Evolutionary conservation across 768 basidiomycete genomes (phyloP).

Genomic region (Tricholoma sp.): DNA sequence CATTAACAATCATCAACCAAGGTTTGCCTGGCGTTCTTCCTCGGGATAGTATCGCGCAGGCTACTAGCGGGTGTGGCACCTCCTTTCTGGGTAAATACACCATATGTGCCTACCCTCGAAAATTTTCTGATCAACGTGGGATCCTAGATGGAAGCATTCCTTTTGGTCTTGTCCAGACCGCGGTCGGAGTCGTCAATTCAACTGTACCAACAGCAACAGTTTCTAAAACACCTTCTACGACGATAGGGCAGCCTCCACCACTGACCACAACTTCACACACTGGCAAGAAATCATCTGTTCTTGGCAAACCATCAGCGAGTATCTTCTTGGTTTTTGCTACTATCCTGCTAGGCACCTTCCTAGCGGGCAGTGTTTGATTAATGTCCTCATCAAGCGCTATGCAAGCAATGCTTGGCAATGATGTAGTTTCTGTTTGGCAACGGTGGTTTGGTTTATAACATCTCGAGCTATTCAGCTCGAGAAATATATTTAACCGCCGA

Average conservation of each 20-base stretch:
- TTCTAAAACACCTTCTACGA: constrained; percentile 1
- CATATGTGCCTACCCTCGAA: not conserved
- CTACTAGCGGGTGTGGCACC: constrained; percentile 31
- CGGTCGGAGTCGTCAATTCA: constrained; percentile 1
- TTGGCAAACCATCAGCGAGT: constrained; percentile 3
- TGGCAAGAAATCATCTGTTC: constrained; percentile 10
- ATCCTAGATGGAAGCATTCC: constrained; percentile 17
- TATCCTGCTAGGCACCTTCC: not conserved
- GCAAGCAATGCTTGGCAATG: not conserved
- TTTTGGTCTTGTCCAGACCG: constrained; percentile 10
- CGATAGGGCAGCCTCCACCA: constrained; percentile 3
- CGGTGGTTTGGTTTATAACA: not conserved
- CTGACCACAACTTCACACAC: constrained; percentile 1
- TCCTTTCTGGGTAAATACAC: constrained; percentile 33
- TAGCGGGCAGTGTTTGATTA: not conserved
- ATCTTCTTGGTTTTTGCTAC: constrained; percentile 6
- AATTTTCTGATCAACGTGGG: not conserved
- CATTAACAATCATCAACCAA: constrained; percentile 28
- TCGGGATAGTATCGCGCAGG: constrained; percentile 15
- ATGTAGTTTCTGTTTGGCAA: no score
- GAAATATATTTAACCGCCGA: no score
- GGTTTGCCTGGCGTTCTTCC: constrained; percentile 27
- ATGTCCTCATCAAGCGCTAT: not conserved
- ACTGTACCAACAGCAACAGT: not conserved
- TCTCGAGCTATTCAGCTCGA: no score